Evolutionary conservation across 495 filamentous ascomycete genomes (phyloP).

Genomic region (Penicillium odoratum): DNA sequence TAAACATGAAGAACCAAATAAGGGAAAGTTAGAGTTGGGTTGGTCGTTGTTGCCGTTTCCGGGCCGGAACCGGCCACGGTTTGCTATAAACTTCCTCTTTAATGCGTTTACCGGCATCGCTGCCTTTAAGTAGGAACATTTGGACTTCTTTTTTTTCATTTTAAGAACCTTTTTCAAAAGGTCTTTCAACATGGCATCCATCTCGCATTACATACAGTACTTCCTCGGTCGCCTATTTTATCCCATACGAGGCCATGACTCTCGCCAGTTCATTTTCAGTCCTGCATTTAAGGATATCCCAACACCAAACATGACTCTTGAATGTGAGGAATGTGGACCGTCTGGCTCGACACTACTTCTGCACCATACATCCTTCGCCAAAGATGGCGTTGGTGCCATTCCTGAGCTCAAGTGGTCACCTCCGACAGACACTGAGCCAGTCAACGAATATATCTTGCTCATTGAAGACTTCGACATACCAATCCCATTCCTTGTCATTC

Average conservation of each 20-base stretch:
- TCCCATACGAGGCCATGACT: constrained; percentile 32
- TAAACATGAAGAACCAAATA: background rate
- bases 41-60: constrained; percentile 21
- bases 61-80: constrained; percentile 24
- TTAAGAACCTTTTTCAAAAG: background rate
- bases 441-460: constrained; percentile 50
- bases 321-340: constrained; percentile 40
- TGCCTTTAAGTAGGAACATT: too few relatives aligned
- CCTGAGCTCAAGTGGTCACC: constrained; percentile 43
- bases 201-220: constrained; percentile 28
- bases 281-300: constrained; percentile 31
- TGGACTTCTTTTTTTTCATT: too few relatives aligned
- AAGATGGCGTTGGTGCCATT: constrained; percentile 38
- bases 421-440: constrained; percentile 19
- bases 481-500: constrained; percentile 41
- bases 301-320: constrained; percentile 43
- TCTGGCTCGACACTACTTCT: constrained; percentile 34
- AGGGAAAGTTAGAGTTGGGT: background rate
- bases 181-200: background rate
- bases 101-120: too few relatives aligned
- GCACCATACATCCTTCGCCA: constrained; percentile 36
- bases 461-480: constrained; percentile 55
- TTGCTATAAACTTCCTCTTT: background rate
- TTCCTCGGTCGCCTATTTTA: constrained; percentile 24
- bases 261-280: constrained; percentile 24